These are phyloP conservation scores for Parietaria judaica DNA, from an alignment of 306 rosid genomes.

Conservation along the genomic window DNA sequence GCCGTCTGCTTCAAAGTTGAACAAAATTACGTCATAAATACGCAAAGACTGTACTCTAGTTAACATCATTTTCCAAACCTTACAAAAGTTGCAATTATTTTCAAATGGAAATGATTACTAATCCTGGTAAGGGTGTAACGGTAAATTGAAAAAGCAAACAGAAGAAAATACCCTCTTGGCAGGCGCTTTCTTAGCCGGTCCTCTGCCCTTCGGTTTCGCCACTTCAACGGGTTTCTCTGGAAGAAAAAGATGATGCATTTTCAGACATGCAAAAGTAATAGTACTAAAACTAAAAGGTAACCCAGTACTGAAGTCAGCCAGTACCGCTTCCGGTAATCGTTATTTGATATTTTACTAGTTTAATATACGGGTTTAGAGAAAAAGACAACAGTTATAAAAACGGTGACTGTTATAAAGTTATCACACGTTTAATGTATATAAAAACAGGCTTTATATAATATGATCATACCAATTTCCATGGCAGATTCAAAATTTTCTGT, in stretches of 20 bases:
- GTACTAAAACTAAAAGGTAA: too few species aligned
- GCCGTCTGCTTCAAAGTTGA: constrained; percentile 23
- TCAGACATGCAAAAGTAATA: not conserved
- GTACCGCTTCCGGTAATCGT: too few species aligned
- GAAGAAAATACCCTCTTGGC: constrained; percentile 38
- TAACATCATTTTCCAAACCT: too few species aligned
- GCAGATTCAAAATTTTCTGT: constrained; percentile 30
- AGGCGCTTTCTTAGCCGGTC: constrained; percentile 41
- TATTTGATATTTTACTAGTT: too few species aligned
- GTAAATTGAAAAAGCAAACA: not conserved
- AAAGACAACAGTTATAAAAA: too few species aligned
- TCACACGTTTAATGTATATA: too few species aligned
- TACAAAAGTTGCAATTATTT: too few species aligned
- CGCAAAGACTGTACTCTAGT: too few species aligned
- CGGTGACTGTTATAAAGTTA: too few species aligned
- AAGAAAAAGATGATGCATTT: not conserved
- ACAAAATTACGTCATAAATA: not conserved
- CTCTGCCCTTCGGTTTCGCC: constrained; percentile 52
- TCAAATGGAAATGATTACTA: too few species aligned
- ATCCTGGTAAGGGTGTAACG: not conserved
- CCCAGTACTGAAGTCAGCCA: too few species aligned
- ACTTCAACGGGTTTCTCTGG: constrained; percentile 46
- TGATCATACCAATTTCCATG: constrained; percentile 57
- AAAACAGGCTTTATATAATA: not conserved
- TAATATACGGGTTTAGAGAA: too few species aligned